Conservation (phyloP, 2,329 filamentous ascomycete genomes). For the Penicillium polonicum region DNA sequence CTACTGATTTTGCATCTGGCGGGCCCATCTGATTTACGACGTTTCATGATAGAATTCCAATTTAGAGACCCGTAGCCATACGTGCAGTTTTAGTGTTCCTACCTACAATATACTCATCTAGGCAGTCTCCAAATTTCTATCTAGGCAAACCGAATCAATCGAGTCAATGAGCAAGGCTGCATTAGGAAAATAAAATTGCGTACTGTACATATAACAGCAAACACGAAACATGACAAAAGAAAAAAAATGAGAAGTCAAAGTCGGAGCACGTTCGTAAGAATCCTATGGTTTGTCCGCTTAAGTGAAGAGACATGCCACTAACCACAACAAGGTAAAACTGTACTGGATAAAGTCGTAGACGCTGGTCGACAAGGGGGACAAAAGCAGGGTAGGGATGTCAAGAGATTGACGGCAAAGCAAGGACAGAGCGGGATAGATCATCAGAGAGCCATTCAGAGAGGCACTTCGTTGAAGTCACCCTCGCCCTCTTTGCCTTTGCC, state of each 20-base stretch:
- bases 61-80: constrained; percentile 8
- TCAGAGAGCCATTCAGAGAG: constrained; percentile 23
- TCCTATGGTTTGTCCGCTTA: constrained; percentile 8
- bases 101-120: neutral
- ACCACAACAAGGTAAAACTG: constrained; percentile 16
- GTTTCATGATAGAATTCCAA: constrained; percentile 24
- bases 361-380: constrained; percentile 4
- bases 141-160: neutral
- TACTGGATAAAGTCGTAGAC: constrained; percentile 22
- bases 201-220: constrained; percentile 21
- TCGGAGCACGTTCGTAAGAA: constrained; percentile 16
- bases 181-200: constrained; percentile 17
- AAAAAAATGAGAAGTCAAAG: constrained; percentile 7
- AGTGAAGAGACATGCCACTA: constrained; percentile 7
- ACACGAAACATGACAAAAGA: constrained; percentile 14
- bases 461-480: constrained; percentile 38
- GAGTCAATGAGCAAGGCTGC: constrained; percentile 9
- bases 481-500: constrained; percentile 34
- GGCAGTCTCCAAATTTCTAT: neutral
- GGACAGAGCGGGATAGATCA: constrained; percentile 10
- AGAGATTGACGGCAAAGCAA: neutral
- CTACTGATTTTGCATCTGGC: constrained; percentile 17
- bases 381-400: neutral
- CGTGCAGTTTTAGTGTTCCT: neutral
- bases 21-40: constrained; percentile 19